A percentile compares a stretch with the other conserved stretches of the same genome.
These are phyloP conservation scores for Penicillium janthinellum DNA, from an alignment of 2,329 filamentous ascomycete species.

Conservation along the genomic window DNA sequence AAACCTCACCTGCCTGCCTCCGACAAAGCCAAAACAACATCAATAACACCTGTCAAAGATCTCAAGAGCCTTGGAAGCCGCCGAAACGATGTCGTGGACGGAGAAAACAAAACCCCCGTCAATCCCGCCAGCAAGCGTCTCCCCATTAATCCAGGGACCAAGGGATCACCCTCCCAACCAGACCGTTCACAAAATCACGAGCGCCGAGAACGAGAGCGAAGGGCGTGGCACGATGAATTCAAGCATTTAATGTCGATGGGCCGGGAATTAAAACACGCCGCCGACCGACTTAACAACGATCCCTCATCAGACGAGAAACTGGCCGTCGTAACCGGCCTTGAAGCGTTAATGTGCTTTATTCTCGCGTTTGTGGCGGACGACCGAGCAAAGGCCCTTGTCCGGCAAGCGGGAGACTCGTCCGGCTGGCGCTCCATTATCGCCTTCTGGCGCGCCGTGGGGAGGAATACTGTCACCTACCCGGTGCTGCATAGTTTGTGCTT, in stretches of 20 bases:
- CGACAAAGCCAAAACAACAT: slow-evolving; percentile 30
- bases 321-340: slow-evolving; percentile 44
- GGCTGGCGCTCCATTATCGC: slow-evolving; percentile 52
- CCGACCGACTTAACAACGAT: slow-evolving; percentile 38
- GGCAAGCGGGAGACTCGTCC: slow-evolving; percentile 42
- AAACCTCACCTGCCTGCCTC: slow-evolving; percentile 36
- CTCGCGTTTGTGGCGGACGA: slow-evolving; percentile 50
- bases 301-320: slow-evolving; percentile 40
- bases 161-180: slow-evolving; percentile 32
- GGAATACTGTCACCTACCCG: slow-evolving; percentile 41
- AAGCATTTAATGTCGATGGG: slow-evolving; percentile 47
- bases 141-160: slow-evolving; percentile 30
- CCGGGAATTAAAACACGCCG: slow-evolving; percentile 50
- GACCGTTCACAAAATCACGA: slow-evolving; percentile 38
- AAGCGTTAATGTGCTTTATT: slow-evolving; percentile 52
- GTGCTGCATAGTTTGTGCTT: slow-evolving; percentile 48
- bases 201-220: slow-evolving; percentile 41
- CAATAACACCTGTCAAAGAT: slow-evolving; percentile 49
- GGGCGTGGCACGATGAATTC: slow-evolving; percentile 48
- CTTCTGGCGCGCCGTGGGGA: slow-evolving; percentile 50
- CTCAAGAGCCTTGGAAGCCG: slow-evolving; percentile 41
- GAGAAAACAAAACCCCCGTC: slow-evolving; percentile 44
- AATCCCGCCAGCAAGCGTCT: slow-evolving; percentile 33
- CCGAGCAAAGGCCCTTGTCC: slow-evolving; percentile 38
- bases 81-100: slow-evolving; percentile 43